Evolutionary conservation across 805 yeast genomes (phyloP).

Genomic region (Candida stauntonica): DNA sequence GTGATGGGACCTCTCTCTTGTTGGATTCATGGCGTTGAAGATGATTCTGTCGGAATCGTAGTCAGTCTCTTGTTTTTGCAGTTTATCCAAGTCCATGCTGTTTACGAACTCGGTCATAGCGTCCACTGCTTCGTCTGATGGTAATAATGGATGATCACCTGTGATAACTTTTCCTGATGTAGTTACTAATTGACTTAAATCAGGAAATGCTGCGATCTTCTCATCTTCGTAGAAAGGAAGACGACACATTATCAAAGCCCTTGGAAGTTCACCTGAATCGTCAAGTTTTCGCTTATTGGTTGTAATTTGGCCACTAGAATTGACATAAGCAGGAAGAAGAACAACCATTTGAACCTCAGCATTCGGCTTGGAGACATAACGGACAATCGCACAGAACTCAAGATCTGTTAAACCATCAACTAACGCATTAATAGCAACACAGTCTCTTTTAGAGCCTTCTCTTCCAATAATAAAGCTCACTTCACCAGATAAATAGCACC

Average conservation of each 20-base stretch:
- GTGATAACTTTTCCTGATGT: constrained; percentile 27
- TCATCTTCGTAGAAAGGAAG: constrained; percentile 78
- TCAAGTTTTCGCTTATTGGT: constrained; percentile 24
- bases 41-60: constrained; percentile 16
- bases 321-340: constrained; percentile 44
- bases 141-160: constrained; percentile 28
- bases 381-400: constrained; percentile 50
- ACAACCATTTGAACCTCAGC: constrained; percentile 51
- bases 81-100: constrained; percentile 37
- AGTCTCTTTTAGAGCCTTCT: constrained; percentile 34
- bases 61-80: constrained; percentile 23
- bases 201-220: constrained; percentile 50
- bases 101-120: constrained; percentile 43
- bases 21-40: constrained; percentile 17
- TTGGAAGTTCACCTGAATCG: constrained; percentile 22
- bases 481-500: constrained; percentile 57
- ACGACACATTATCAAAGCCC: constrained; percentile 46
- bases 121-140: constrained; percentile 35
- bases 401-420: constrained; percentile 48
- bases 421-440: constrained; percentile 40
- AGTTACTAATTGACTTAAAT: constrained; percentile 33
- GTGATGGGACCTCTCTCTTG: constrained; percentile 3
- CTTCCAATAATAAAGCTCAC: constrained; percentile 49
- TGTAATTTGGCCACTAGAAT: constrained; percentile 12
- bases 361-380: constrained; percentile 51